Base-by-base conservation (phyloP, 1,139 yeast species). In the Zygoascus sp. region DNA sequence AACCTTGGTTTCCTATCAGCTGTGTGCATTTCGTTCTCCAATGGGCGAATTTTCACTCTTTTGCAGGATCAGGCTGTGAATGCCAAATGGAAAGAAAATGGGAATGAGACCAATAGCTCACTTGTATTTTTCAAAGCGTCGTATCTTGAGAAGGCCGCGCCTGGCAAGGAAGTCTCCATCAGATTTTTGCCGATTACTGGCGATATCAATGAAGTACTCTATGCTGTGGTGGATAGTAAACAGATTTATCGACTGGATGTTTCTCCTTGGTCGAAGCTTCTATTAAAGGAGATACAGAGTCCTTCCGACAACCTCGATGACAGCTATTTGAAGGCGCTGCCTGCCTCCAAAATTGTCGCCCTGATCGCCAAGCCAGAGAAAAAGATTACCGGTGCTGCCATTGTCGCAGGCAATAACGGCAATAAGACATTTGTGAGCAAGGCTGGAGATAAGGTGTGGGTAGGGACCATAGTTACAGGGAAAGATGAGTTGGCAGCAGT, bases 1-100 rank as follows among this genome's bases (percentile, higher is more conserved):
- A 64, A 63, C n/a, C 54, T 68, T 6, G 67, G 64, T 1, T 49
- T 37, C 25, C 50, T 34, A 61, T 64, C 51, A 37, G 59, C 51
- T 27, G 38, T 61, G 21, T 54, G 52, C 8, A 55, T 56, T 47
- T 36, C 57, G 49, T 43, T 47, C 55, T 11, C 55, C 53, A 43
- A 60, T 53, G 57, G 66, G 42, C 42, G 68, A 54, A 53, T 58
- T 11, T 56, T 53, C 32, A 42, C 45, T 2, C 34, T 42, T 5
- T 49, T 60, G 7, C 63, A 60, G 46, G 62, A 58, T 19, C 37
- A 52, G 10, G 52, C 59, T 35, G 46, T 58, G n/a, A 59, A 53
- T 19, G 47, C 56, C 36, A 42, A 49, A 32, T 59, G 65, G 64
- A 42, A 38, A n/a, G 50, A 48, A 10, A 45, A 30, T 23, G 48